phyloP scores from a whole-genome alignment of 2,329 filamentous ascomycete genomes.

The Aspergillus oerlinghausenensis region DNA sequence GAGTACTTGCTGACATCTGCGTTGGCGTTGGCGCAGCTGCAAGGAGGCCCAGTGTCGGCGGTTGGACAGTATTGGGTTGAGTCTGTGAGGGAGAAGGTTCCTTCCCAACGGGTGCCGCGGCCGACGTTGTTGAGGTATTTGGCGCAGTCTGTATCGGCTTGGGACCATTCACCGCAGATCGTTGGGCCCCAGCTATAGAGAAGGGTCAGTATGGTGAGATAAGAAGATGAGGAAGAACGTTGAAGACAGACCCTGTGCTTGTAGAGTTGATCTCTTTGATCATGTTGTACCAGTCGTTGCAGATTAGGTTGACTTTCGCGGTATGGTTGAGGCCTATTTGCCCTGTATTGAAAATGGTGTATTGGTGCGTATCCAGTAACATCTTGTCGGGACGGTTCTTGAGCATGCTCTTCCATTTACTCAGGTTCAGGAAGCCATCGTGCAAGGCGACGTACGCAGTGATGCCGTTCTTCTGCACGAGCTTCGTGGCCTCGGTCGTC shows the following conservation, averaged over 20 bases:
- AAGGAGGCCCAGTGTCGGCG: slow-evolving; percentile 52
- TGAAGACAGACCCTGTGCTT: slow-evolving; percentile 54
- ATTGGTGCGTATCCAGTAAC: slow-evolving; percentile 95
- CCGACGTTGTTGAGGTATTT: slow-evolving; percentile 83
- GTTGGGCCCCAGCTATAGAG: slow-evolving; percentile 71
- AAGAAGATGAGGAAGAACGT: background rate
- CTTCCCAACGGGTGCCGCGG: slow-evolving; percentile 85
- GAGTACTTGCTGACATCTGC: slow-evolving; percentile 65
- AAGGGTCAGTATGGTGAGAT: slow-evolving; percentile 1
- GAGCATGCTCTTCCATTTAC: slow-evolving; percentile 84
- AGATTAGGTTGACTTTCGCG: slow-evolving; percentile 82
- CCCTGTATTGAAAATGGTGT: slow-evolving; percentile 92
- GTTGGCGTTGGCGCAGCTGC: slow-evolving; percentile 73
- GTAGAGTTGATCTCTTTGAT: slow-evolving; percentile 67
- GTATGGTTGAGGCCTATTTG: slow-evolving; percentile 79
- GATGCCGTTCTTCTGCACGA: slow-evolving; percentile 74
- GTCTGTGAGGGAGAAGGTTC: slow-evolving; percentile 67
- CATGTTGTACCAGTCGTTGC: slow-evolving; percentile 79
- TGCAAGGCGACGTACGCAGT: slow-evolving; percentile 74
- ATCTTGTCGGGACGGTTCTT: slow-evolving; percentile 62
- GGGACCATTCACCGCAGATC: slow-evolving; percentile 93
- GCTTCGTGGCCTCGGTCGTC: slow-evolving; percentile 68
- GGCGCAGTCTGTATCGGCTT: slow-evolving; percentile 95
- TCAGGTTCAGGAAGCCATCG: slow-evolving; percentile 88
- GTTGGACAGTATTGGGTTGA: slow-evolving; percentile 71